Evolutionary conservation across 1,284 basidiomycete species (phyloP).

Genomic region (Ceratorhiza oryzae-sativae): DNA sequence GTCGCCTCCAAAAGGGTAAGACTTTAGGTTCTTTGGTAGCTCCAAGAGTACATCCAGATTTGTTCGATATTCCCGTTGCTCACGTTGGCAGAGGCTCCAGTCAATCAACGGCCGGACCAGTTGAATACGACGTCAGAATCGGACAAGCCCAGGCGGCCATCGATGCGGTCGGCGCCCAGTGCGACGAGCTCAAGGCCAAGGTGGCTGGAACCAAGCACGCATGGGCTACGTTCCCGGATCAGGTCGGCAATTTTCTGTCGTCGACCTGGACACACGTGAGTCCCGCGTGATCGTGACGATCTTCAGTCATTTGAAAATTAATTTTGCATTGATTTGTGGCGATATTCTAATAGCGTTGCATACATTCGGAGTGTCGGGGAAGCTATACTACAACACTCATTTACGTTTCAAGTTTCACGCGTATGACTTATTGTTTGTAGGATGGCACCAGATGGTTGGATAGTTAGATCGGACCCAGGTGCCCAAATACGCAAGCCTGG

Average conservation of each 20-base stretch:
- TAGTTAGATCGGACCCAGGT: no score
- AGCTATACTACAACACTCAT: no score
- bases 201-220: neutral
- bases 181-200: neutral
- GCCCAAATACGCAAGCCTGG: no score
- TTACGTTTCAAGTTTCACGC: no score
- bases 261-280: neutral
- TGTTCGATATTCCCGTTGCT: no score
- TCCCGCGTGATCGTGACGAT: no score
- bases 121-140: constrained; percentile 8
- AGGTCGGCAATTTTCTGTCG: neutral
- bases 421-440: no score
- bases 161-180: neutral
- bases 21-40: neutral
- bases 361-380: no score
- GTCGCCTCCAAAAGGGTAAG: neutral
- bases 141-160: neutral
- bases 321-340: no score
- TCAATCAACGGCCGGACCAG: neutral
- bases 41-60: neutral
- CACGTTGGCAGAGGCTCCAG: neutral
- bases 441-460: no score
- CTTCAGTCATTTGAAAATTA: no score
- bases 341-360: no score
- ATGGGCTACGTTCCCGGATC: neutral